Base-by-base conservation (phyloP, 1,284 basidiomycete species). In the Pseudozyma pruni region DNA sequence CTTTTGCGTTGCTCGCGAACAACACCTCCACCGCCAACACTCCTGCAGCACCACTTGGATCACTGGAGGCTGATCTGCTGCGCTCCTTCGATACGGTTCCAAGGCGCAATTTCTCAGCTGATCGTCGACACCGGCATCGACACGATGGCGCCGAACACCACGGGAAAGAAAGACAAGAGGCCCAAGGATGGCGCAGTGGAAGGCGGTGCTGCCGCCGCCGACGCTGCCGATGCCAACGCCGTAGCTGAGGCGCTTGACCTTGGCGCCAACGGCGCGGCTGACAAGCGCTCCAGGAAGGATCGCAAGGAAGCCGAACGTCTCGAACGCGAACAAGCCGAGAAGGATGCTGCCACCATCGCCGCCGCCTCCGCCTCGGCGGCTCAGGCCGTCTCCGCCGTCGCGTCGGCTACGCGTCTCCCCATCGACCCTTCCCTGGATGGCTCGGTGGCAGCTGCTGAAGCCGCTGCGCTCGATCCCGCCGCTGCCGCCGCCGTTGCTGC, bases 201-300 rank as follows among this genome's bases (percentile, higher is more conserved):
- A 17, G 56, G 47, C 27, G 31, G 42, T 27, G 42, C 31, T 9
- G n/a, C 35, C 14, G 53, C 42, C n/a, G 53, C 31, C 22, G 22
- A 9, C 20, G 39, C 29, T n/a, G 35, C 40, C 8, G 45, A 37
- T 29, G 45, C 49, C 31, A 39, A 50, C 32, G 48, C 54, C 25
- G 50, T 53, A 39, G 57, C 48, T 16, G 50, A 47, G 8, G 45
- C 40, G 25, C 50, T 48, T 33, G 57, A 52, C 20, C 50, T 25
- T n/a, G 39, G 39, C 16, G 25, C 25, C 29, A 6, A 6, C 20
- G 49, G 48, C 39, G 61, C 60, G 56, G 43, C 54, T 31, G 49
- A 54, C 42, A 69, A 71, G 48, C 58, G 67, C 37, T 51, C 71
- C 32, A 73, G 72, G 56, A 66, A 69, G 61, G 64, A 72, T 37